These are phyloP conservation scores for Ramularia endophylla DNA, from an alignment of 2,329 filamentous ascomycete species.

Conservation along the genomic window DNA sequence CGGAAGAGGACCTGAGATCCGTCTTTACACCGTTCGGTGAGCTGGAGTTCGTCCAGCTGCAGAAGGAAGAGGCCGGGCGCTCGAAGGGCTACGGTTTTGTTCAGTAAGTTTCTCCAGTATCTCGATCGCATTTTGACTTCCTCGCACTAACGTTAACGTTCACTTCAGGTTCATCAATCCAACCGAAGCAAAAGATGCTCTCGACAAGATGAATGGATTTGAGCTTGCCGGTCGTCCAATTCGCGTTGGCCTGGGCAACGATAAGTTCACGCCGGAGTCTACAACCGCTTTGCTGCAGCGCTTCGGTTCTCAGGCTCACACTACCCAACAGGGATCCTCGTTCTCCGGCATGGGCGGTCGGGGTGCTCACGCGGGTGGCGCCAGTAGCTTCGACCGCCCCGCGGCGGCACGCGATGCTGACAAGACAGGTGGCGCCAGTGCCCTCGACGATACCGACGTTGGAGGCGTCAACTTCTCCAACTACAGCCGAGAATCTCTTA, in stretches of 20 bases:
- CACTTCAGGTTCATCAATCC: constrained; percentile 52
- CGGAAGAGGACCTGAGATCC: constrained; percentile 88
- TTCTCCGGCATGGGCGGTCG: constrained; percentile 89
- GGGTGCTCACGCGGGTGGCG: constrained; percentile 70
- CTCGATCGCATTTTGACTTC: too few species aligned
- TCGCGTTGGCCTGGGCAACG: constrained; percentile 97
- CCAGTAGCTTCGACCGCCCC: constrained; percentile 78
- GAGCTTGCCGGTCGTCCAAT: constrained; percentile 96
- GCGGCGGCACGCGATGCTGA: constrained; percentile 77
- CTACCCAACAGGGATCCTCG: constrained; percentile 52
- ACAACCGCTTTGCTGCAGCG: constrained; percentile 88
- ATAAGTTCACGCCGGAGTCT: constrained; percentile 99
- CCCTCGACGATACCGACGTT: constrained; percentile 95
- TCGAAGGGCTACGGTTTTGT: constrained; percentile 98
- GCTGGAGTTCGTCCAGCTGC: constrained; percentile 93
- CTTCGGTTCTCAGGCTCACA: constrained; percentile 69
- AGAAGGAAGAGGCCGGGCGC: constrained; percentile 87
- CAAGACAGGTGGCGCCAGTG: constrained; percentile 78
- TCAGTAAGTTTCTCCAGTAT: constrained; percentile 63
- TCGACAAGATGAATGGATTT: constrained; percentile 99
- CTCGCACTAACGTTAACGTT: constrained; percentile 10
- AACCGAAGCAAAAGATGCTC: constrained; percentile 81
- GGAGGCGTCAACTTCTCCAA: constrained; percentile 99
- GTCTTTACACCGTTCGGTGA: constrained; percentile 98
- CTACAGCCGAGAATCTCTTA: constrained; percentile 95